A percentile compares a stretch with the other conserved stretches of the same genome.
phyloP scores from a whole-genome alignment of 2,329 filamentous ascomycete genomes.

The Whalleya microplaca region DNA sequence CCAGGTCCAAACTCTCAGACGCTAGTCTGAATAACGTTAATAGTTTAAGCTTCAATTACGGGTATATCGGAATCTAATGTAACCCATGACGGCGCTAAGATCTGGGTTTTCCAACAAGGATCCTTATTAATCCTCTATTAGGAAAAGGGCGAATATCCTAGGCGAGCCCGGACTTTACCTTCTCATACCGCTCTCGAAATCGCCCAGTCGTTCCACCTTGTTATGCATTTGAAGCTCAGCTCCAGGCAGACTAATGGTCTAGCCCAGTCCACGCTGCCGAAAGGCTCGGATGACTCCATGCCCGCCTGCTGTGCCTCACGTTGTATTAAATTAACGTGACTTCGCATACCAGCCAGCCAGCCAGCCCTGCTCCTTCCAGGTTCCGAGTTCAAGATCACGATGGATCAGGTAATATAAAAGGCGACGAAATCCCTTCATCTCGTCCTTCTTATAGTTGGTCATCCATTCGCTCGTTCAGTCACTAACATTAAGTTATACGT shows the following conservation, averaged over 20 bases:
- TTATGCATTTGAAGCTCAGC: conserved; percentile 8
- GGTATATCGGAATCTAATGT: background rate
- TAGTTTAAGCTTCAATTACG: too few species aligned
- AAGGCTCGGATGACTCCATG: background rate
- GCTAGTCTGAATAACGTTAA: too few species aligned
- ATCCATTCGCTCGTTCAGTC: background rate
- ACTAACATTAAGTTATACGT: background rate
- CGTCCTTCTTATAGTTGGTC: background rate
- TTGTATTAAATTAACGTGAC: background rate
- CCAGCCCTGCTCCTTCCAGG: conserved; percentile 7
- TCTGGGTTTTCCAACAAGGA: too few species aligned
- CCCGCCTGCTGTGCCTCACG: conserved; percentile 2
- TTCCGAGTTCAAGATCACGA: background rate
- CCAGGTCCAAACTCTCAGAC: too few species aligned
- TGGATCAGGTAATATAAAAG: conserved; percentile 13
- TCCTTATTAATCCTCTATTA: too few species aligned
- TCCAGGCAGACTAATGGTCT: conserved; percentile 11
- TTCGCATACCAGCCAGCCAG: conserved; percentile 1
- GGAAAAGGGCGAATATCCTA: too few species aligned
- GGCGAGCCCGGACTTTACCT: too few species aligned
- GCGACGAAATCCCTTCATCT: background rate
- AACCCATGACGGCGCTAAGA: background rate
- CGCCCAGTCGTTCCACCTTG: conserved; percentile 16
- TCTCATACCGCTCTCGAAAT: conserved; percentile 9
- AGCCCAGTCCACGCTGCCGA: conserved; percentile 9